Percentiles rank a stretch among this genome's conserved stretches.
phyloP scores from a whole-genome alignment of 805 yeast species.

The Huiozyma sinensis region DNA sequence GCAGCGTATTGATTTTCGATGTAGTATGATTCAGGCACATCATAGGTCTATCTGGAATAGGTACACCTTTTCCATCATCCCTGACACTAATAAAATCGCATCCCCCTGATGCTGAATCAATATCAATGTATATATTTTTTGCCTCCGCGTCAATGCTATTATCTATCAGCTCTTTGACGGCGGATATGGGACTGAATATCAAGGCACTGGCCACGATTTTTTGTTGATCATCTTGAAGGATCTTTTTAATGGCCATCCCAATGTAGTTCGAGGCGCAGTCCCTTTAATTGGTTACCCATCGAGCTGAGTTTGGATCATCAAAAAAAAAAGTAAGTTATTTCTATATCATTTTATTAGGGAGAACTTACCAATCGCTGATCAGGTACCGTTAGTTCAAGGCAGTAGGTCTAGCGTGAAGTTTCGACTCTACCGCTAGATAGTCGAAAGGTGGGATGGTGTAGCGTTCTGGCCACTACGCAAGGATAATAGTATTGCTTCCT shows the following conservation, averaged over 20 bases:
- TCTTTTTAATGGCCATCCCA: constrained; percentile 12
- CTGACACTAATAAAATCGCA: constrained; percentile 23
- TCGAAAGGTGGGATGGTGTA: too few relatives aligned
- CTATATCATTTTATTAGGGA: too few relatives aligned
- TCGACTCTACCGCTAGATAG: too few relatives aligned
- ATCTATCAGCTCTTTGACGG: constrained; percentile 33
- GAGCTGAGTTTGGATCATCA: too few relatives aligned
- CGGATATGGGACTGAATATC: constrained; percentile 28
- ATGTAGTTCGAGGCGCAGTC: too few relatives aligned
- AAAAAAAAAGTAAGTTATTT: too few relatives aligned
- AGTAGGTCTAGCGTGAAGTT: too few relatives aligned
- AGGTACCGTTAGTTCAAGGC: too few relatives aligned
- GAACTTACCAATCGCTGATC: too few relatives aligned
- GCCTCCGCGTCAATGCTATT: constrained; percentile 32
- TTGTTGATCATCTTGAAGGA: constrained; percentile 9
- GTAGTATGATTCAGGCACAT: constrained; percentile 34
- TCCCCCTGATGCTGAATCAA: constrained; percentile 33
- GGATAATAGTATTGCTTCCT: too few relatives aligned
- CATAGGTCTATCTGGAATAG: constrained; percentile 18
- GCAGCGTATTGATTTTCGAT: constrained; percentile 29
- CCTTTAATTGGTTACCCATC: too few relatives aligned
- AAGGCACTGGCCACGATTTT: constrained; percentile 22
- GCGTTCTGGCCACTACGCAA: too few relatives aligned
- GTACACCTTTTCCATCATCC: constrained; percentile 36
- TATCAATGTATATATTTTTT: constrained; percentile 27